These are phyloP conservation scores for Pyrenochaeta sp. DNA, from an alignment of 2,329 filamentous ascomycete species.

Conservation along the genomic window DNA sequence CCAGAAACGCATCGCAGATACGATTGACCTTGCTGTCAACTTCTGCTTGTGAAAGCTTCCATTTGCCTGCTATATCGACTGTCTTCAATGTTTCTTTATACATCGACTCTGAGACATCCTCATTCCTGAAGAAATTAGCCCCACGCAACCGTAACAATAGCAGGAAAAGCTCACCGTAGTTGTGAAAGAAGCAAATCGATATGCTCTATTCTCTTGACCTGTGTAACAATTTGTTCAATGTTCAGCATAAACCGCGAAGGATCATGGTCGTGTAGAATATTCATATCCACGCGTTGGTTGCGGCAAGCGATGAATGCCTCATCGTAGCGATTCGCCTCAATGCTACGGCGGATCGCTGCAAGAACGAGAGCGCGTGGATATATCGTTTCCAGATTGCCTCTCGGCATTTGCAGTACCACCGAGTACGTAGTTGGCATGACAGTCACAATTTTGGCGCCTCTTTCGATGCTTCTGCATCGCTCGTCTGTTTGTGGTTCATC, in stretches of 20 bases:
- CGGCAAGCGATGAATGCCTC: slow-evolving; percentile 87
- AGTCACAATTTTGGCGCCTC: slow-evolving; percentile 84
- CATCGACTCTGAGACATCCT: slow-evolving; percentile 92
- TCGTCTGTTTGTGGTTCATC: slow-evolving; percentile 94
- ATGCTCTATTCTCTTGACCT: slow-evolving; percentile 80
- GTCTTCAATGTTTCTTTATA: slow-evolving; percentile 82
- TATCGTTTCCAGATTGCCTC: slow-evolving; percentile 94
- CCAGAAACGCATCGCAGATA: slow-evolving; percentile 85
- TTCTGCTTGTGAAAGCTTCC: slow-evolving; percentile 25
- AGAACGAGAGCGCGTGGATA: slow-evolving; percentile 92
- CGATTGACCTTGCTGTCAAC: slow-evolving; percentile 75
- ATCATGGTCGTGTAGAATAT: slow-evolving; percentile 93
- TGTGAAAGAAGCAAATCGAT: slow-evolving; percentile 93
- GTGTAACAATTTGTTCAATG: slow-evolving; percentile 79
- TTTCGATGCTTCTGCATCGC: slow-evolving; percentile 88
- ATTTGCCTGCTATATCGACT: slow-evolving; percentile 27
- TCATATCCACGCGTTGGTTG: slow-evolving; percentile 95
- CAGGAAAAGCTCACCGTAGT: slow-evolving; percentile 65
- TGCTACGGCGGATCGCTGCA: slow-evolving; percentile 82
- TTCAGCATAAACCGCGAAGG: slow-evolving; percentile 83
- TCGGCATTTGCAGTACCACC: slow-evolving; percentile 90
- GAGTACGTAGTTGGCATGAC: slow-evolving; percentile 88
- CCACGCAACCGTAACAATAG: background rate
- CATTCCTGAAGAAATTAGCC: slow-evolving; percentile 62
- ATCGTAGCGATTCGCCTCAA: slow-evolving; percentile 81